Evolutionary conservation across 371 early-diverging fungal genomes (phyloP), one percentile per base, ranked within the genome.

Genomic region (Umbelopsis sp.): DNA sequence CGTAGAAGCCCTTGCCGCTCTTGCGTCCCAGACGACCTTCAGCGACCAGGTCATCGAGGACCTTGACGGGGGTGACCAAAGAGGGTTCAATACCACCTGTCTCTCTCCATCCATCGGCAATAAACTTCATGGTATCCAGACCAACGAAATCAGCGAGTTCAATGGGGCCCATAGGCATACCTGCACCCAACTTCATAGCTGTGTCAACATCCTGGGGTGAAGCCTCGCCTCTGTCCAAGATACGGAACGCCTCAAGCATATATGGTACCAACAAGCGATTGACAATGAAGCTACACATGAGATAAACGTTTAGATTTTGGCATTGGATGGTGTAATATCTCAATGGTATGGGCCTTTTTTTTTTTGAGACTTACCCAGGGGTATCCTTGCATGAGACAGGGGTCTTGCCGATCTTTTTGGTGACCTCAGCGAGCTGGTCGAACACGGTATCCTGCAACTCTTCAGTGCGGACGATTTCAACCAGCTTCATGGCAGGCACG

Each of bases 161-260:
- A 70, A 97, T 92, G 18, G 98, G 97, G 20, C 98, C 98, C 97
- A 98, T 97, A 4, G 97, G 98, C 87, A 96, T 96, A 41, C 97
- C 99, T 53, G 97, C 97, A 68, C 99, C 99, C 57, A 97, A 89
- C 80, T 97, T 97, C 99, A 98, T 98, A 44, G 97, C 97, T 35
- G 88, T 91, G 74, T 98, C 99, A 50, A 98, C 90, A 74, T 98
- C 99, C 73, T 90, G 80, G 62, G 90, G 81, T 24, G 89, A 82
- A 3, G 97, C 97, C 50, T 94, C 97, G 25, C 92, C 94, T 71
- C 97, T 93, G 74, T 97, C 97, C 45, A 94, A 83, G 44, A 97
- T 83, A 41, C 96, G 90, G 53, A 96, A 78, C 16, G 97, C 89
- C 82, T 98, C 99, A 87, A 96, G 87, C 89, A 97, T 90, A 78